Conservation (phyloP, 2,329 filamentous ascomycete genomes). For the Drechslerella dactyloides region DNA sequence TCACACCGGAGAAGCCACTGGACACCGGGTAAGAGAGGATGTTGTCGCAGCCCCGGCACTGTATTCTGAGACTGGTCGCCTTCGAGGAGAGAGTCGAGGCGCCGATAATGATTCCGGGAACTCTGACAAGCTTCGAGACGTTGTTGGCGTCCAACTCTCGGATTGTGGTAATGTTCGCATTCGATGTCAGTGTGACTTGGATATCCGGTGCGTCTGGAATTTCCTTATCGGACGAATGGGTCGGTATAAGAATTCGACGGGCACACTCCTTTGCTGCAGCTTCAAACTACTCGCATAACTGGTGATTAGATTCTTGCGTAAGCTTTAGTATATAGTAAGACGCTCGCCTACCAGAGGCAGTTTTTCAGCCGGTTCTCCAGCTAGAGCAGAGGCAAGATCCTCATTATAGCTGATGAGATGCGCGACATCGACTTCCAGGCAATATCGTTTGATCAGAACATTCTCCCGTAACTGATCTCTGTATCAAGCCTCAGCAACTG, state of each 20-base stretch:
- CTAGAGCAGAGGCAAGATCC: slow-evolving; percentile 86
- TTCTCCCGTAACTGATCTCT: slow-evolving; percentile 97
- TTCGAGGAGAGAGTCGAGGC: slow-evolving; percentile 97
- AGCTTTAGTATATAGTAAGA: background rate
- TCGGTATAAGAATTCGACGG: slow-evolving; percentile 87
- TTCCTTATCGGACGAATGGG: slow-evolving; percentile 66
- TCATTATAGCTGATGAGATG: slow-evolving; percentile 97
- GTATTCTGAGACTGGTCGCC: slow-evolving; percentile 81
- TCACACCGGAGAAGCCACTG: slow-evolving; percentile 85
- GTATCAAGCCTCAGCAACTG: slow-evolving; percentile 53
- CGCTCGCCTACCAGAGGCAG: slow-evolving; percentile 77
- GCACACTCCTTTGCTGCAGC: slow-evolving; percentile 87
- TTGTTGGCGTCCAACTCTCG: slow-evolving; percentile 90
- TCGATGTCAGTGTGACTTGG: slow-evolving; percentile 92
- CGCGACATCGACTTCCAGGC: slow-evolving; percentile 92
- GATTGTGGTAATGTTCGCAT: slow-evolving; percentile 87
- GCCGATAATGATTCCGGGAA: slow-evolving; percentile 96
- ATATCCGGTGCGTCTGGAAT: slow-evolving; percentile 92
- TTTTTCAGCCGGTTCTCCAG: slow-evolving; percentile 87
- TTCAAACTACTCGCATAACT: slow-evolving; percentile 72
- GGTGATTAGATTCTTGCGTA: slow-evolving; percentile 22
- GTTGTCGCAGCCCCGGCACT: slow-evolving; percentile 85
- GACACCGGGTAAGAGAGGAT: slow-evolving; percentile 73
- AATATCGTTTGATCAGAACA: slow-evolving; percentile 90
- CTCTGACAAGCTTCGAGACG: slow-evolving; percentile 91